phyloP scores from a whole-genome alignment of 805 yeast genomes.

The Yarrowia osloensis region DNA sequence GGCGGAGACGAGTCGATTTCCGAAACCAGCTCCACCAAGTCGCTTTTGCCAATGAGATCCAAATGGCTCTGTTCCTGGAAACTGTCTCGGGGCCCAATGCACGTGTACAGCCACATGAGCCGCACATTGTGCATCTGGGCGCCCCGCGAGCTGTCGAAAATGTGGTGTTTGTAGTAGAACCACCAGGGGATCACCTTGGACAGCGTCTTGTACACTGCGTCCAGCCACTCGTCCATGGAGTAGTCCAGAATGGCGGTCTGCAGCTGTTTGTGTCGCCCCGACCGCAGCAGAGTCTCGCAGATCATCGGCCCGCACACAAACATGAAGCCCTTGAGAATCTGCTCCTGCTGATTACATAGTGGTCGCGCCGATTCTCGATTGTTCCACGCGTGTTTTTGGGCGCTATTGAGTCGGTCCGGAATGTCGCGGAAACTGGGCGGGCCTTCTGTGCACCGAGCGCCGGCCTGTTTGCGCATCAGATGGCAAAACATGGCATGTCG shows the following conservation, averaged over 20 bases:
- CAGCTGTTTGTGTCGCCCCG: neutral
- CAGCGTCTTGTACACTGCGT: neutral
- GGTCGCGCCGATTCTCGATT: too few species aligned
- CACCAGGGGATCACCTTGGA: neutral
- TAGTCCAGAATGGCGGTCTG: constrained; percentile 3
- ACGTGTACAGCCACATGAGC: neutral
- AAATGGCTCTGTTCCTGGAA: neutral
- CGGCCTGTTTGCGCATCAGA: neutral
- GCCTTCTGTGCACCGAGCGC: neutral
- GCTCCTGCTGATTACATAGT: neutral
- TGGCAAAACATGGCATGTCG: neutral
- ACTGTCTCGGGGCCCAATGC: neutral
- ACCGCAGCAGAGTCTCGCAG: neutral
- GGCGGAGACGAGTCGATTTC: neutral
- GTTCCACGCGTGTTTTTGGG: neutral
- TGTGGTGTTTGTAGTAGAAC: neutral
- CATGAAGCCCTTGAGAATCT: neutral
- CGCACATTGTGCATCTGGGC: neutral
- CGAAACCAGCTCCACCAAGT: neutral
- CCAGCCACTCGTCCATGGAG: neutral
- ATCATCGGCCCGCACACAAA: neutral
- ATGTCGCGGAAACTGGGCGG: neutral
- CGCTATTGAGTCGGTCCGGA: neutral
- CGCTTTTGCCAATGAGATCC: neutral
- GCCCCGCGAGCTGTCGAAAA: neutral